Percentiles rank a stretch among this genome's conserved stretches.
Evolutionary conservation across 1,139 yeast species (phyloP).

Genomic region (Candida tetrigidarum): DNA sequence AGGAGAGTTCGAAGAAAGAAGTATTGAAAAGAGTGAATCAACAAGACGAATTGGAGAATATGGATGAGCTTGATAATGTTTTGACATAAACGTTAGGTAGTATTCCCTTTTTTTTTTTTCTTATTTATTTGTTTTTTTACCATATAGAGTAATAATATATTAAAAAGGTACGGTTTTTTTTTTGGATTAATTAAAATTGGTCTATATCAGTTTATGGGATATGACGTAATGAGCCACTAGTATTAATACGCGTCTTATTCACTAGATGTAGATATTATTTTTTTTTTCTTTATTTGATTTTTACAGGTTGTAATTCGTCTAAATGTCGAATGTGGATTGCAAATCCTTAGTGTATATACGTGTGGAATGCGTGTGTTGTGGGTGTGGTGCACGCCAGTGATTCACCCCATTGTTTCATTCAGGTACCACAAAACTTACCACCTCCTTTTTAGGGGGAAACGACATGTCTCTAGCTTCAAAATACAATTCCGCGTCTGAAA

Average conservation of each 20-base stretch:
- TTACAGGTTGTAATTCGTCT: conserved; percentile 4
- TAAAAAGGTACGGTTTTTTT: not conserved
- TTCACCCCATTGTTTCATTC: not conserved
- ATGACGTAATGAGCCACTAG: conserved; percentile 1
- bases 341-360: not conserved
- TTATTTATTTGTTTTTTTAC: not conserved
- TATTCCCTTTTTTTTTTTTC: too few species aligned
- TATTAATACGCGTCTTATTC: not conserved
- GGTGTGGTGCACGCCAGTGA: too few species aligned
- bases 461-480: too few species aligned
- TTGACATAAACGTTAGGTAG: conserved; percentile 29
- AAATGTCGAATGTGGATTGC: conserved; percentile 2
- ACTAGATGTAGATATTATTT: not conserved
- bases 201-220: too few species aligned
- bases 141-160: not conserved
- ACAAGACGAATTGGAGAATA: conserved; percentile 66
- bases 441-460: too few species aligned
- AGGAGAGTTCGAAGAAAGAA: conserved; percentile 83
- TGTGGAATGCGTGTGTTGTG: too few species aligned
- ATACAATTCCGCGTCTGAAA: too few species aligned
- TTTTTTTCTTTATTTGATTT: not conserved
- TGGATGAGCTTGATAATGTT: conserved; percentile 53
- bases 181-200: not conserved
- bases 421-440: not conserved
- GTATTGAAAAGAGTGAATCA: conserved; percentile 76